Percentiles rank a stretch among this genome's conserved stretches.
These are phyloP conservation scores for Hyphodiscus hymeniophilus DNA, from an alignment of 495 filamentous ascomycete genomes.

Conservation along the genomic window DNA sequence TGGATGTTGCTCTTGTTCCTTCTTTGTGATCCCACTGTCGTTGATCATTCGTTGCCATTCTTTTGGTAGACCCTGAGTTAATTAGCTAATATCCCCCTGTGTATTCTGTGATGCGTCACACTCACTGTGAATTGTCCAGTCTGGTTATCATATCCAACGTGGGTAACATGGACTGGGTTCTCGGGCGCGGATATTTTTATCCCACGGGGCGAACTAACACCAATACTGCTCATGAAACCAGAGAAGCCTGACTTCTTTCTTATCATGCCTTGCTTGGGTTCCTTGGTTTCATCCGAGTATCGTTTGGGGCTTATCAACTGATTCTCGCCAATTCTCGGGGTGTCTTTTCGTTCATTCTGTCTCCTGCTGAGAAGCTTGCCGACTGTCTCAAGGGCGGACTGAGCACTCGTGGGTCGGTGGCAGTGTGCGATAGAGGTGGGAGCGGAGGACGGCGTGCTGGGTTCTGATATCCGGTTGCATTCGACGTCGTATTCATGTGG, in stretches of 20 bases:
- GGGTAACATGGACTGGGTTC: constrained; percentile 95
- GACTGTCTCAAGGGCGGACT: constrained; percentile 66
- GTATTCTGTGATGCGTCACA: constrained; percentile 16
- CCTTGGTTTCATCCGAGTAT: constrained; percentile 75
- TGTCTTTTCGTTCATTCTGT: constrained; percentile 42
- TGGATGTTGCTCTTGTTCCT: constrained; percentile 90
- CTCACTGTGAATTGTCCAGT: constrained; percentile 94
- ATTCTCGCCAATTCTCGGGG: constrained; percentile 47
- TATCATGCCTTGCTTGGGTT: constrained; percentile 44
- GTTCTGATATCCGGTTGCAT: constrained; percentile 40
- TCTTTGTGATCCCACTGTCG: constrained; percentile 92
- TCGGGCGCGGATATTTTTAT: constrained; percentile 92
- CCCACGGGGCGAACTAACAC: constrained; percentile 82
- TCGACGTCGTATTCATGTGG: constrained; percentile 58
- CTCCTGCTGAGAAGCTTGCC: constrained; percentile 64
- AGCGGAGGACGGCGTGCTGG: constrained; percentile 40
- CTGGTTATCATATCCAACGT: constrained; percentile 94
- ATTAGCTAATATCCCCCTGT: constrained; percentile 12
- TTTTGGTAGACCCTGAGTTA: constrained; percentile 74
- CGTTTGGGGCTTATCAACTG: constrained; percentile 58
- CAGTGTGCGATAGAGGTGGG: constrained; percentile 47
- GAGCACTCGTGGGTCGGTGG: constrained; percentile 46
- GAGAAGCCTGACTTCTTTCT: constrained; percentile 94
- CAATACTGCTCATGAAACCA: constrained; percentile 77
- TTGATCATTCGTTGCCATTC: constrained; percentile 96